These are phyloP conservation scores for Globisporangium mamillatum DNA, from an alignment of 352 stramenopile genomes.

Conservation along the genomic window DNA sequence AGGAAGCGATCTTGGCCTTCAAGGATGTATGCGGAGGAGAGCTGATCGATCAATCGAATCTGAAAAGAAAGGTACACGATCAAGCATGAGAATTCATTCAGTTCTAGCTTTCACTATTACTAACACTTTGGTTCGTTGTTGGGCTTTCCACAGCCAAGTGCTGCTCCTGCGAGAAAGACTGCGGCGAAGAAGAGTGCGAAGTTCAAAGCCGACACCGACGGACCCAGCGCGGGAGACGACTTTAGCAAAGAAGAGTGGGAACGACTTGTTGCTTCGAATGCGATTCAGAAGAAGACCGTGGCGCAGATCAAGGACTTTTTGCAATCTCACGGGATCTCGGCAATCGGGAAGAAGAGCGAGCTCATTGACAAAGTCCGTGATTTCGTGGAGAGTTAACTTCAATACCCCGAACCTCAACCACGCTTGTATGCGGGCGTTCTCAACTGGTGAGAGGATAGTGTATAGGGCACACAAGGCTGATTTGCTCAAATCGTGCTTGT, in stretches of 20 bases:
- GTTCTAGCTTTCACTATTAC: neutral
- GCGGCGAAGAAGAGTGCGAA: conserved; percentile 42
- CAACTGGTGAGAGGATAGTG: neutral
- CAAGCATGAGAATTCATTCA: neutral
- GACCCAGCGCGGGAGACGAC: conserved; percentile 28
- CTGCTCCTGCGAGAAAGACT: conserved; percentile 18
- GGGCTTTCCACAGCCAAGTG: conserved; percentile 21
- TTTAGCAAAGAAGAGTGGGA: conserved; percentile 54
- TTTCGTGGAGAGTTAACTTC: conserved; percentile 32
- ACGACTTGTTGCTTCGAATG: conserved; percentile 37
- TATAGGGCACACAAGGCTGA: neutral
- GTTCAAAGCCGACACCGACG: conserved; percentile 17
- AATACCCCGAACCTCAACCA: neutral
- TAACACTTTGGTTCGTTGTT: neutral
- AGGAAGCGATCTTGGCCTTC: conserved; percentile 51
- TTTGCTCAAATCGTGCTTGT: neutral
- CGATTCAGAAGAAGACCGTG: conserved; percentile 74
- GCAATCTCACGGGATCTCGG: conserved; percentile 36
- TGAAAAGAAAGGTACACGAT: conserved; percentile 49
- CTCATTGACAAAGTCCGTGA: conserved; percentile 47
- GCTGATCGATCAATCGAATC: conserved; percentile 39
- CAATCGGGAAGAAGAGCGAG: conserved; percentile 59
- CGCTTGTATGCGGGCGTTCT: neutral
- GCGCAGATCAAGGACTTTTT: conserved; percentile 70
- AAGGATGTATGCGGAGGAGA: conserved; percentile 48